A percentile compares a stretch with the other conserved stretches of the same genome.
Conservation (phyloP, 805 yeast genomes). For the Candida sithepensis region DNA sequence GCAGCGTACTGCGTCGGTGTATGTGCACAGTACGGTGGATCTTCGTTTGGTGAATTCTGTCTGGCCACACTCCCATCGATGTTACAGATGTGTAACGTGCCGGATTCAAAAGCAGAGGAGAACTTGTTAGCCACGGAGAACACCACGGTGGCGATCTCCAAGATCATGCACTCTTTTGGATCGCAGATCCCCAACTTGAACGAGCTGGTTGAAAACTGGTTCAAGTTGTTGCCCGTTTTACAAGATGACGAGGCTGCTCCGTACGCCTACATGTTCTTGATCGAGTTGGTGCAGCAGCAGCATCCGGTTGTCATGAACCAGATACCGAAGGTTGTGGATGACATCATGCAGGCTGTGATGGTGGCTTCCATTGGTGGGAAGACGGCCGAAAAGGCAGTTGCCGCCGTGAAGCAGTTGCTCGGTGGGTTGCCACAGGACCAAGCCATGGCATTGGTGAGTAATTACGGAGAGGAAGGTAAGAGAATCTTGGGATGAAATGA, state of each 20-base stretch:
- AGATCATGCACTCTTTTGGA: conserved; percentile 67
- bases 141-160: conserved; percentile 78
- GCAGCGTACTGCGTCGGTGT: conserved; percentile 83
- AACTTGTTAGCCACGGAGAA: conserved; percentile 86
- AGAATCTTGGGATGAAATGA: conserved; percentile 24
- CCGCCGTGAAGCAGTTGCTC: conserved; percentile 60
- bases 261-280: conserved; percentile 70
- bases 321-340: conserved; percentile 59
- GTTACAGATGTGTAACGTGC: conserved; percentile 65
- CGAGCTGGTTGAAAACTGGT: conserved; percentile 69
- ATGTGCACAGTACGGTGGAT: conserved; percentile 79
- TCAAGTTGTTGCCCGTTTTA: conserved; percentile 73
- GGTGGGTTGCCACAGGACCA: conserved; percentile 64
- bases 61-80: conserved; percentile 71
- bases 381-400: conserved; percentile 63
- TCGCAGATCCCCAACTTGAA: conserved; percentile 56
- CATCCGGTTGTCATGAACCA: conserved; percentile 55
- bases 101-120: conserved; percentile 84
- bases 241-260: conserved; percentile 89
- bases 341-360: conserved; percentile 71
- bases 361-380: conserved; percentile 65
- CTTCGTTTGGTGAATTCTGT: conserved; percentile 56
- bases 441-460: conserved; percentile 60
- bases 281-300: conserved; percentile 63
- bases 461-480: conserved; percentile 59